Evolutionary conservation across 805 yeast species (phyloP), one percentile per base, ranked within the genome.

Genomic region (Starmera quercuum): DNA sequence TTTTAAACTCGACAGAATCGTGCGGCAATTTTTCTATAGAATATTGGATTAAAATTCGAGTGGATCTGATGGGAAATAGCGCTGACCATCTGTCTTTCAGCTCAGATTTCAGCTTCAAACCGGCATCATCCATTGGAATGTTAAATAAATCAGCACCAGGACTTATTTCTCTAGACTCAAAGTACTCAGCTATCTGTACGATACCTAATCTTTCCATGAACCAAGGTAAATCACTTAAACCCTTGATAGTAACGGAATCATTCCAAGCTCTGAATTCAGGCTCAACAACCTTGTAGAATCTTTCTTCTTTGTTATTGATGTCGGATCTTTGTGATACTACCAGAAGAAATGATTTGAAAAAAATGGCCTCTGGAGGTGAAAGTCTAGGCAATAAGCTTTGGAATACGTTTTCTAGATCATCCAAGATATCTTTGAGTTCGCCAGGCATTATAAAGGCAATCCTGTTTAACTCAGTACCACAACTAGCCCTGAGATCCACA

Each of bases 161-260:
- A 1, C 83, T 72, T 21, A 94, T 88, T 5, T 84, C 83, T 44
- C 97, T 67, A 7, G 74, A 71, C 40, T 80, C 78, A 58, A 94
- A 92, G 53, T 92, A 92, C 38, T 82, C 82, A 0, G 97, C 95
- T 50, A 92, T 94, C 53, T 78, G 78, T 3, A 87, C 97, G 35
- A 92, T 85, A 3, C 98, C 98, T 33, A 94, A 71, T 47, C 97
- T 72, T 58, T 88, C 97, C 97, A 92, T 90, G 47, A 92, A 92
- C 97, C 97, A 92, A 40, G 86, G 95, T 29, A 94, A 66, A 51
- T 90, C 95, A 50, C 79, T 65, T 20, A 92, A 63, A 0, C 97
- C 97, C 51, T 86, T 86, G 41, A 85, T 87, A 0, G 97, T 90
- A 9, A 75, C 78, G 15, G 87, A 90, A 30, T 88, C 87, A 1